Evolutionary conservation across 257 asterid genomes (phyloP).

Genomic region (Nicotiana knightiana): DNA sequence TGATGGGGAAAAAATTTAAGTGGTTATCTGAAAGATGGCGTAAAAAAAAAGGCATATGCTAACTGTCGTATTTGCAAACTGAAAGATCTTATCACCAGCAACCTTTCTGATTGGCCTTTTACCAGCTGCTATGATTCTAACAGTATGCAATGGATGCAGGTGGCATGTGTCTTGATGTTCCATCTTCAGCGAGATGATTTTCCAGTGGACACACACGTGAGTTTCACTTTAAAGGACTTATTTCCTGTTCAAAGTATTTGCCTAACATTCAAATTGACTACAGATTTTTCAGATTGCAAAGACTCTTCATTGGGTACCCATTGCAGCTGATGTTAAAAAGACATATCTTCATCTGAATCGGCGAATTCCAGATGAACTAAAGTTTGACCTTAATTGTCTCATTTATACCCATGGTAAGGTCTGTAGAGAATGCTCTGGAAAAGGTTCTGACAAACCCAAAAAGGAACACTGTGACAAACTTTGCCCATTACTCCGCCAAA

Average conservation of each 20-base stretch:
- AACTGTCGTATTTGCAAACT: not conserved
- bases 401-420: slow-evolving; percentile 77
- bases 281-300: slow-evolving; percentile 81
- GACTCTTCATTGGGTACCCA: slow-evolving; percentile 72
- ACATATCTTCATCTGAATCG: slow-evolving; percentile 67
- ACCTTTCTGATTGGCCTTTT: not conserved
- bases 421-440: slow-evolving; percentile 57
- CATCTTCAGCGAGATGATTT: slow-evolving; percentile 78
- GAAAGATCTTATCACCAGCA: not conserved
- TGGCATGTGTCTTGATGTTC: slow-evolving; percentile 85
- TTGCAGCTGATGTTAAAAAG: slow-evolving; percentile 46
- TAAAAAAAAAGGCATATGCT: not conserved
- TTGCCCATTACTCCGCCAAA: slow-evolving; percentile 49
- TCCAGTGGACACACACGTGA: slow-evolving; percentile 88
- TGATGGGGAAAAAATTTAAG: not conserved
- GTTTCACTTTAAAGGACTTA: slow-evolving; percentile 10
- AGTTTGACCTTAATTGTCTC: slow-evolving; percentile 85
- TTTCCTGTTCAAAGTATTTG: not conserved
- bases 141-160: slow-evolving; percentile 43
- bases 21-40: not conserved
- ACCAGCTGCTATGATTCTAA: slow-evolving; percentile 5
- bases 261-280: slow-evolving; percentile 6
- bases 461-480: slow-evolving; percentile 21
- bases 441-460: slow-evolving; percentile 29
- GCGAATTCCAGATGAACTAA: slow-evolving; percentile 64